phyloP scores from a whole-genome alignment of 805 yeast genomes.

The Citeromyces nyonsensis region DNA sequence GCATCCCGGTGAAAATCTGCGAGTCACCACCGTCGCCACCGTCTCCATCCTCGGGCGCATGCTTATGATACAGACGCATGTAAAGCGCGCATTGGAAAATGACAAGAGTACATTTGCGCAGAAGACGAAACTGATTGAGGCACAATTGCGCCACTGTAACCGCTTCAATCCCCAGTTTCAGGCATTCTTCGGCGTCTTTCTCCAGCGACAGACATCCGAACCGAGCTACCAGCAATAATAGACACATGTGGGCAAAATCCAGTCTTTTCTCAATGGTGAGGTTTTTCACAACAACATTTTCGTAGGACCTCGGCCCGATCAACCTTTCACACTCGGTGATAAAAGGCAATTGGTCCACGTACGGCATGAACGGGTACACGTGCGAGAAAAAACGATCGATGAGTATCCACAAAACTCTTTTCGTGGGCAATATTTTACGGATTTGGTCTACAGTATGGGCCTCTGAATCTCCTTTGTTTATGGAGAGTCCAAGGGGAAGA shows the following conservation, averaged over 20 bases:
- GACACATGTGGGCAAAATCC: constrained; percentile 32
- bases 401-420: constrained; percentile 26
- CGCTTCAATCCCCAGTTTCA: constrained; percentile 20
- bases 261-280: constrained; percentile 22
- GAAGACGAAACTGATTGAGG: constrained; percentile 34
- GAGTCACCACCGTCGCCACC: constrained; percentile 42
- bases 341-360: constrained; percentile 21
- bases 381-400: constrained; percentile 25
- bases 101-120: constrained; percentile 29
- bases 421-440: constrained; percentile 22
- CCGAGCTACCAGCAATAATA: constrained; percentile 25
- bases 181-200: constrained; percentile 12
- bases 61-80: constrained; percentile 30
- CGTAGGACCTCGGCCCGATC: constrained; percentile 18
- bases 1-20: constrained; percentile 35
- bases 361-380: constrained; percentile 32
- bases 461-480: constrained; percentile 8
- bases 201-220: constrained; percentile 24
- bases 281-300: constrained; percentile 14
- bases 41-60: constrained; percentile 44
- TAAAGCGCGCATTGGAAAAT: constrained; percentile 38
- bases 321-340: constrained; percentile 17
- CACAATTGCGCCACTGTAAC: constrained; percentile 37
- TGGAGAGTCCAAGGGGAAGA: constrained; percentile 4
- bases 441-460: constrained; percentile 12